Evolutionary conservation across 805 yeast genomes (phyloP).

Genomic region (Nakazawaea sp.): DNA sequence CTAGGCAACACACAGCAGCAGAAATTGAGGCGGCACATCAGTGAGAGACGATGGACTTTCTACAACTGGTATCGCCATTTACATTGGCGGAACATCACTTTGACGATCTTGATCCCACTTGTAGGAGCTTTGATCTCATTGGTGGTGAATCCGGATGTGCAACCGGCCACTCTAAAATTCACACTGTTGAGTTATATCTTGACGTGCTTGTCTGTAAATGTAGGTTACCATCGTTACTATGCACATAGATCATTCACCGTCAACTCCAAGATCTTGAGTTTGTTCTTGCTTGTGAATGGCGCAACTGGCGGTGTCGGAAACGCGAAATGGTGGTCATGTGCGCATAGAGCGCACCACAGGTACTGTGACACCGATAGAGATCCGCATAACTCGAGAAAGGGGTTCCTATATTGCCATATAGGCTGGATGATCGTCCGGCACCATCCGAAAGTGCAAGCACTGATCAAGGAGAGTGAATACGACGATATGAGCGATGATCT

Average conservation of each 20-base stretch:
- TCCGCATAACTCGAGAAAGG: conserved; percentile 79
- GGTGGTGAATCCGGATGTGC: conserved; percentile 31
- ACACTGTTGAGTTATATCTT: conserved; percentile 47
- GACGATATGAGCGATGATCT: conserved; percentile 60
- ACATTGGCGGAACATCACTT: conserved; percentile 64
- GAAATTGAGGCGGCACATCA: conserved; percentile 37
- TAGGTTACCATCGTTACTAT: conserved; percentile 78
- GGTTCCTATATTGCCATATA: conserved; percentile 75
- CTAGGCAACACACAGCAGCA: conserved; percentile 14
- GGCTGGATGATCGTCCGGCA: conserved; percentile 82
- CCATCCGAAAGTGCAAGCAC: conserved; percentile 41
- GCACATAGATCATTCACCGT: conserved; percentile 51
- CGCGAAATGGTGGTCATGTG: conserved; percentile 70
- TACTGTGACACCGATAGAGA: conserved; percentile 84
- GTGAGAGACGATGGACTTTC: conserved; percentile 72
- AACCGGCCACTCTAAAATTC: conserved; percentile 42
- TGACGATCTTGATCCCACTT: conserved; percentile 51
- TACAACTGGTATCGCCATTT: conserved; percentile 66
- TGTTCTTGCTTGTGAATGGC: conserved; percentile 53
- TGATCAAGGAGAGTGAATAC: conserved; percentile 35
- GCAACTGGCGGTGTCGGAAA: conserved; percentile 73
- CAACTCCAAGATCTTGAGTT: conserved; percentile 36
- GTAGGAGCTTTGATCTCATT: conserved; percentile 36
- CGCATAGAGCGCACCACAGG: conserved; percentile 88
- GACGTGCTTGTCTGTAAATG: conserved; percentile 69